Percentiles rank a stretch among this genome's conserved stretches.
phyloP scores from a whole-genome alignment of 1,284 basidiomycete species.

The Volvariella surrecta region DNA sequence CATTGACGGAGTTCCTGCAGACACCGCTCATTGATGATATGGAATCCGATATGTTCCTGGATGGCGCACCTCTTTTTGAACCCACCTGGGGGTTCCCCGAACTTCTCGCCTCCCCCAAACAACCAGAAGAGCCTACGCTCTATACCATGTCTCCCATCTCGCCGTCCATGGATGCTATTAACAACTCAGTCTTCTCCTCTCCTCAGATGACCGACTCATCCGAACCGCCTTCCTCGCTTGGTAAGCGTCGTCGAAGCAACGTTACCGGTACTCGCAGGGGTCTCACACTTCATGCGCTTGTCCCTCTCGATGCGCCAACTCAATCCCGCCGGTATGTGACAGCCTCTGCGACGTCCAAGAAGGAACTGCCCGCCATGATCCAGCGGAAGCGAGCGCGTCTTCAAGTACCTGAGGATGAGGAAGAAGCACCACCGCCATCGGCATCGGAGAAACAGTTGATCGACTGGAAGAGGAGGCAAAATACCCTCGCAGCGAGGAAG shows the following conservation, averaged over 20 bases:
- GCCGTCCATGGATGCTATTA: conserved; percentile 18
- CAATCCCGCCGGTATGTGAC: conserved; percentile 47
- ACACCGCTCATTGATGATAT: conserved; percentile 42
- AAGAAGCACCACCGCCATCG: conserved; percentile 29
- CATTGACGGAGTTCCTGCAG: conserved; percentile 46
- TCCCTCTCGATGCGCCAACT: conserved; percentile 48
- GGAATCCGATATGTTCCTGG: conserved; percentile 21
- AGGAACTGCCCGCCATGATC: conserved; percentile 42
- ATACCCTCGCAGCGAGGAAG: conserved; percentile 72
- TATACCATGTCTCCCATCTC: conserved; percentile 19
- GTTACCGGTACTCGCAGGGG: conserved; percentile 49
- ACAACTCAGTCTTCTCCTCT: conserved; percentile 9
- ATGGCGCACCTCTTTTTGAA: conserved; percentile 27
- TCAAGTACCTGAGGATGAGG: conserved; percentile 37
- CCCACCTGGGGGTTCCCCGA: conserved; percentile 7
- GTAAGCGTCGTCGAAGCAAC: conserved; percentile 19
- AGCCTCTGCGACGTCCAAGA: conserved; percentile 51
- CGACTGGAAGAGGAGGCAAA: conserved; percentile 70
- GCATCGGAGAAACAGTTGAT: conserved; percentile 54
- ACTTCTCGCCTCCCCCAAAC: conserved; percentile 1
- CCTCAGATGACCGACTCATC: background rate
- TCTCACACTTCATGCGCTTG: conserved; percentile 37
- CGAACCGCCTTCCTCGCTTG: conserved; percentile 7
- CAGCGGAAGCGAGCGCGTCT: conserved; percentile 50
- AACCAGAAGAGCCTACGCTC: conserved; percentile 11